These are phyloP conservation scores for Globisporangium parvum DNA, from an alignment of 352 stramenopile species.

Conservation along the genomic window DNA sequence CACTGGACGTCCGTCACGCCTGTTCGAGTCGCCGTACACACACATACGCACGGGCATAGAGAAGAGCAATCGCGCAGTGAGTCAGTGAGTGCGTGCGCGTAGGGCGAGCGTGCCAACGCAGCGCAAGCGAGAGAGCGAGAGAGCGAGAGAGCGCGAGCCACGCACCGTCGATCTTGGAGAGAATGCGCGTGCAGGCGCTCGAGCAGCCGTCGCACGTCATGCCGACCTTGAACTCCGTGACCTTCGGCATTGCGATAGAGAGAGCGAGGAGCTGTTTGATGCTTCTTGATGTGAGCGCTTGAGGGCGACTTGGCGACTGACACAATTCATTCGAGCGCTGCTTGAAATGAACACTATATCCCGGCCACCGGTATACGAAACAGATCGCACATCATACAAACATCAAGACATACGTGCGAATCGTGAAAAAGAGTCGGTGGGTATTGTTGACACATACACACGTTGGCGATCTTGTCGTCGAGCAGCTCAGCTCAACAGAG, in stretches of 20 bases:
- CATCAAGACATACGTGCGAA: too few relatives aligned
- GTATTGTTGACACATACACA: too few relatives aligned
- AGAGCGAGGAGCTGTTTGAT: neutral
- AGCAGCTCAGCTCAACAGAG: too few relatives aligned
- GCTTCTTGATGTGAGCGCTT: slow-evolving; percentile 11
- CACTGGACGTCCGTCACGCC: slow-evolving; percentile 81
- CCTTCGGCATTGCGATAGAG: slow-evolving; percentile 35
- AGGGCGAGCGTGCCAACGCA: neutral
- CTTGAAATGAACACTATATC: too few relatives aligned
- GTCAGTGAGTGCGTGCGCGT: neutral
- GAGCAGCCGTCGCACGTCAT: slow-evolving; percentile 90
- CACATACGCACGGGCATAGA: neutral
- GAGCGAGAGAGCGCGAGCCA: neutral
- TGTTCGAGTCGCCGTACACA: slow-evolving; percentile 10
- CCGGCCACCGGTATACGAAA: too few relatives aligned
- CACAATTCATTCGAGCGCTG: too few relatives aligned
- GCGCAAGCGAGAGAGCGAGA: neutral
- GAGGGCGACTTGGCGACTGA: slow-evolving; percentile 22
- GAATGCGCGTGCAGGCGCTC: slow-evolving; percentile 84
- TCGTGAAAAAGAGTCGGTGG: too few relatives aligned
- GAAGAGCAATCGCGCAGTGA: neutral
- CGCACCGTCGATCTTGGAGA: slow-evolving; percentile 84
- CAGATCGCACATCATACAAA: too few relatives aligned
- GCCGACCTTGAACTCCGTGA: slow-evolving; percentile 87
- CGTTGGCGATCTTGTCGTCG: too few relatives aligned